Conservation (phyloP, 148 eudicot species). For the Camellia lanceoleosa region DNA sequence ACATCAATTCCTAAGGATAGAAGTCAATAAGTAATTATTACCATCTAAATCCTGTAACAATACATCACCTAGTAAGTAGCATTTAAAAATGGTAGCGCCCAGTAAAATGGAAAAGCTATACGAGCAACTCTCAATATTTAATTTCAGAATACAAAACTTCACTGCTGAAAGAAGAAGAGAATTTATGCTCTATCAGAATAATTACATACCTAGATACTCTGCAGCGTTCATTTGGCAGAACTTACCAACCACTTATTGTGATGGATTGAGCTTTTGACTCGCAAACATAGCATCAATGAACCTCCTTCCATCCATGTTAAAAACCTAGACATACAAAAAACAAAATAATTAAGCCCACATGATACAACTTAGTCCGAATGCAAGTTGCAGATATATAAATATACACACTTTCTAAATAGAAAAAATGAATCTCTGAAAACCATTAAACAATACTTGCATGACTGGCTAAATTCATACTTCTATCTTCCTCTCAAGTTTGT, state of each 20-base stretch:
- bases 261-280: constrained; percentile 40
- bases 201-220: constrained; percentile 69
- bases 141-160: background rate
- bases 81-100: background rate
- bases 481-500: constrained; percentile 86
- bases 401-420: background rate
- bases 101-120: background rate
- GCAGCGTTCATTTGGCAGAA: constrained; percentile 83
- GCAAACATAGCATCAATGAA: constrained; percentile 70
- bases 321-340: constrained; percentile 47
- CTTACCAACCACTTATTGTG: constrained; percentile 95
- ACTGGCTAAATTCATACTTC: constrained; percentile 43
- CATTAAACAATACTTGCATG: background rate
- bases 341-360: background rate
- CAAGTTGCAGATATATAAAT: background rate
- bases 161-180: background rate
- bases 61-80: background rate
- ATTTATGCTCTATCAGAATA: background rate
- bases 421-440: background rate
- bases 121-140: background rate
- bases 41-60: background rate
- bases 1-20: no score
- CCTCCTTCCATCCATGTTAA: constrained; percentile 94
- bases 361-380: background rate
- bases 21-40: background rate